A percentile compares a stretch with the other conserved stretches of the same genome.
These are phyloP conservation scores for Sporothrix luriei DNA, from an alignment of 2,329 filamentous ascomycete species.

Conservation along the genomic window DNA sequence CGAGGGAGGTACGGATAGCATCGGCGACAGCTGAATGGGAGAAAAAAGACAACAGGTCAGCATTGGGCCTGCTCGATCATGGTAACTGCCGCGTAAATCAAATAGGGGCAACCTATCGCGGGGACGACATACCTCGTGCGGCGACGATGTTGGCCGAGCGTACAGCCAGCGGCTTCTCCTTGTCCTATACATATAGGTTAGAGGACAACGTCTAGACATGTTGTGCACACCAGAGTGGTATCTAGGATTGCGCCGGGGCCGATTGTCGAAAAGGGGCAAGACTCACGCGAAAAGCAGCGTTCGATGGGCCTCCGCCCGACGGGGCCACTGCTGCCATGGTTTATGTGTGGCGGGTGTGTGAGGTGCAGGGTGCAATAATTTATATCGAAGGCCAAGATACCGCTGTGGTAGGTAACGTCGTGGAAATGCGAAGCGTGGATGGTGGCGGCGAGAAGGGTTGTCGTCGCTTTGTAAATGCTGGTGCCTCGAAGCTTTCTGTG, in stretches of 20 bases:
- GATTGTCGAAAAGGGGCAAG: conserved; percentile 34
- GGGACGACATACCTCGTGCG: conserved; percentile 71
- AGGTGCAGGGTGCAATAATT: not conserved
- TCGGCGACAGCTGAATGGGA: conserved; percentile 77
- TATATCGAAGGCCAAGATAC: not conserved
- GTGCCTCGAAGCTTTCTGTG: conserved; percentile 33
- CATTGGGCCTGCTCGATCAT: not conserved
- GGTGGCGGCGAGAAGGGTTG: conserved; percentile 7
- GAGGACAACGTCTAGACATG: not conserved
- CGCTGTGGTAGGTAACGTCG: not conserved
- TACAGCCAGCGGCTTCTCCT: conserved; percentile 98
- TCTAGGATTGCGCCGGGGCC: not conserved
- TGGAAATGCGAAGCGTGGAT: not conserved
- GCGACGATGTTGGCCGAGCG: conserved; percentile 96
- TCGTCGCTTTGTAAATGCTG: conserved; percentile 17
- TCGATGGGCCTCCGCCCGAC: conserved; percentile 48
- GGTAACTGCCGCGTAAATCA: not conserved
- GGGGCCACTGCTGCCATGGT: conserved; percentile 53
- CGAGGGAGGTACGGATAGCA: conserved; percentile 94
- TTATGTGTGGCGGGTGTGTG: conserved; percentile 1
- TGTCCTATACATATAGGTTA: conserved; percentile 57
- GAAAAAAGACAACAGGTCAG: conserved; percentile 35
- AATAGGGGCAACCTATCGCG: conserved; percentile 6
- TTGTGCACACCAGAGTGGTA: not conserved
- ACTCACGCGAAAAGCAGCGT: conserved; percentile 61